A percentile compares a stretch with the other conserved stretches of the same genome.
Conservation (phyloP, 306 rosid genomes). For the Pyrus pyrifolia region DNA sequence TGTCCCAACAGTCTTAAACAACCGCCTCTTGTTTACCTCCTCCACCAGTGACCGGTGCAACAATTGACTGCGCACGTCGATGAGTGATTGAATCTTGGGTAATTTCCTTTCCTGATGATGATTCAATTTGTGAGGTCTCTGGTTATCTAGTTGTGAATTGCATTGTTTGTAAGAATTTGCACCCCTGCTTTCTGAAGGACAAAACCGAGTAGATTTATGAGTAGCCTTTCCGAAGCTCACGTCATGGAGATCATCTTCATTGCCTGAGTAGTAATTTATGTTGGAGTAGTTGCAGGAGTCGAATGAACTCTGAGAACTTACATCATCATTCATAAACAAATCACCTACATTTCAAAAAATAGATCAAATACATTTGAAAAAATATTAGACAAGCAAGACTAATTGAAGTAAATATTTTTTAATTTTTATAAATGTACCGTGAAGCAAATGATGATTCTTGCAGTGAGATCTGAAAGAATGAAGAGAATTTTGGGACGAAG, state of each 20-base stretch:
- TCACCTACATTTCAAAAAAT: conserved; percentile 30
- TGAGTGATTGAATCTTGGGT: conserved; percentile 30
- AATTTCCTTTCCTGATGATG: conserved; percentile 17
- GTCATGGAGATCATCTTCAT: conserved; percentile 37
- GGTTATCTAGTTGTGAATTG: neutral
- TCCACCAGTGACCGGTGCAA: conserved; percentile 50
- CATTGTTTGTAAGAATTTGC: conserved; percentile 8
- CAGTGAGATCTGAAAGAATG: conserved; percentile 29
- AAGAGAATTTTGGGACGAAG: conserved; percentile 50
- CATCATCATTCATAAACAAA: conserved; percentile 37
- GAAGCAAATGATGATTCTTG: conserved; percentile 36
- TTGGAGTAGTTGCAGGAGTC: conserved; percentile 51
- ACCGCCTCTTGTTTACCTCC: conserved; percentile 49
- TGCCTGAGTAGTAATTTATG: conserved; percentile 34
- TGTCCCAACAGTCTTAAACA: conserved; percentile 56
- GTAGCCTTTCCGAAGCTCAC: conserved; percentile 18
- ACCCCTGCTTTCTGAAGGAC: conserved; percentile 38
- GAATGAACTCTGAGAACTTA: conserved; percentile 48
- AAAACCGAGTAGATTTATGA: conserved; percentile 54
- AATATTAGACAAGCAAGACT: neutral
- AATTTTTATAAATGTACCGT: conserved; percentile 27
- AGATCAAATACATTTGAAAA: neutral
- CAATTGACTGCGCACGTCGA: conserved; percentile 45
- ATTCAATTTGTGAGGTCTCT: conserved; percentile 9
- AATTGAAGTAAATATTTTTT: neutral